Conservation (phyloP, 495 filamentous ascomycete genomes). For the Margaritispora aquatica region DNA sequence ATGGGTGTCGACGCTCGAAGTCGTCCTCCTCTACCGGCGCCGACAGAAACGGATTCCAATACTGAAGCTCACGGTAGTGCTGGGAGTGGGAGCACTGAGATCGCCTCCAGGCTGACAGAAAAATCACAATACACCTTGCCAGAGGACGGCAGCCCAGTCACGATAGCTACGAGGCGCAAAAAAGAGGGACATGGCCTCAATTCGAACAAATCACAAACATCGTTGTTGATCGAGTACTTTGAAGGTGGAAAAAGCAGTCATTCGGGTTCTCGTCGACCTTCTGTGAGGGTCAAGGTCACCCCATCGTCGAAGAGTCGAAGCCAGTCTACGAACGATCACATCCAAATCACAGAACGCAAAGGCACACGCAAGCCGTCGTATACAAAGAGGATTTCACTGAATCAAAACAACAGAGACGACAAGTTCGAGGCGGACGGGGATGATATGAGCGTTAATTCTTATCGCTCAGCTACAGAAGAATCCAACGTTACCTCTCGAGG, state of each 20-base stretch:
- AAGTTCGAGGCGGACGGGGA: constrained; percentile 43
- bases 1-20: constrained; percentile 70
- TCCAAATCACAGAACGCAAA: constrained; percentile 75
- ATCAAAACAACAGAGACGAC: constrained; percentile 39
- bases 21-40: constrained; percentile 62
- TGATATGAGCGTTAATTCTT: constrained; percentile 53
- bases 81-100: constrained; percentile 55
- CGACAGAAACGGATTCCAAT: constrained; percentile 70
- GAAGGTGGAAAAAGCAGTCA: constrained; percentile 71
- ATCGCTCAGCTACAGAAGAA: constrained; percentile 71
- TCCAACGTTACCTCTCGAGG: constrained; percentile 60
- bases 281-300: constrained; percentile 91
- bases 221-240: constrained; percentile 96
- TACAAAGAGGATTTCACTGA: constrained; percentile 52
- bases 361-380: constrained; percentile 58
- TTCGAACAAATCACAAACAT: constrained; percentile 71
- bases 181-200: constrained; percentile 46
- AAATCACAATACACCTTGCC: constrained; percentile 77
- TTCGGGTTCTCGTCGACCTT: constrained; percentile 60
- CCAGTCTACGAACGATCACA: constrained; percentile 53
- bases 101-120: constrained; percentile 72
- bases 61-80: constrained; percentile 46
- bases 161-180: constrained; percentile 68
- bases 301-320: constrained; percentile 51
- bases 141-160: constrained; percentile 91